Percentiles rank a stretch among this genome's conserved stretches.
phyloP scores from a whole-genome alignment of 1,284 basidiomycete species.

The Serendipita sp. region DNA sequence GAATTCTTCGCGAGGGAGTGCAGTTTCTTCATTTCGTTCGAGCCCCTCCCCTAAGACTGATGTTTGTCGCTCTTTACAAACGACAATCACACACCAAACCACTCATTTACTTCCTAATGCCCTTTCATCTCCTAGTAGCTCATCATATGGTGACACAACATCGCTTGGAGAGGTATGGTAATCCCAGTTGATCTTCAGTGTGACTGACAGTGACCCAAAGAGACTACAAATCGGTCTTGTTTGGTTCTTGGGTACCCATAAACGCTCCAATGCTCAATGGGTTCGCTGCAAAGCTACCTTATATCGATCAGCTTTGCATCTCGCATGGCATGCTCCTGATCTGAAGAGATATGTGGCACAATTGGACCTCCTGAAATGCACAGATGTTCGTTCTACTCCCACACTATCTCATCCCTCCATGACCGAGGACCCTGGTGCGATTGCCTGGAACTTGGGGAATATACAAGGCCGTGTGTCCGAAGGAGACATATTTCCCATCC shows the following conservation, averaged over 20 bases:
- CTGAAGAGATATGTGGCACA: neutral
- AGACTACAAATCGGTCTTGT: neutral
- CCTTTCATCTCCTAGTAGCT: neutral
- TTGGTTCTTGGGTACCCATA: neutral
- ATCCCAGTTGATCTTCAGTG: neutral
- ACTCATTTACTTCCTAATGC: neutral
- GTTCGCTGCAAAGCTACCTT: constrained; percentile 2
- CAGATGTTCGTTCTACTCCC: neutral
- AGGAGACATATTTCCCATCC: neutral
- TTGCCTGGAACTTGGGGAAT: neutral
- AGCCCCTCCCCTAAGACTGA: neutral
- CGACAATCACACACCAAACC: neutral
- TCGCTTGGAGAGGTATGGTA: neutral
- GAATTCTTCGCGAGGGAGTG: neutral
- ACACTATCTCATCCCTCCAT: neutral
- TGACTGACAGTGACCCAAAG: neutral
- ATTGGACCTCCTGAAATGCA: neutral
- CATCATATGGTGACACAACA: neutral
- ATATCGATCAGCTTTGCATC: neutral
- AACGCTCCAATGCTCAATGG: neutral
- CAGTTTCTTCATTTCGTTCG: neutral
- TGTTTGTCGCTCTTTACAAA: neutral
- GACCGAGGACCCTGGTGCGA: neutral
- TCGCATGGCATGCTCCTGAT: neutral
- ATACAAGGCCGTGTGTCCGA: neutral